Conservation (phyloP, 192 early-diverging fungal species). For the Obelidium mucronatum region DNA sequence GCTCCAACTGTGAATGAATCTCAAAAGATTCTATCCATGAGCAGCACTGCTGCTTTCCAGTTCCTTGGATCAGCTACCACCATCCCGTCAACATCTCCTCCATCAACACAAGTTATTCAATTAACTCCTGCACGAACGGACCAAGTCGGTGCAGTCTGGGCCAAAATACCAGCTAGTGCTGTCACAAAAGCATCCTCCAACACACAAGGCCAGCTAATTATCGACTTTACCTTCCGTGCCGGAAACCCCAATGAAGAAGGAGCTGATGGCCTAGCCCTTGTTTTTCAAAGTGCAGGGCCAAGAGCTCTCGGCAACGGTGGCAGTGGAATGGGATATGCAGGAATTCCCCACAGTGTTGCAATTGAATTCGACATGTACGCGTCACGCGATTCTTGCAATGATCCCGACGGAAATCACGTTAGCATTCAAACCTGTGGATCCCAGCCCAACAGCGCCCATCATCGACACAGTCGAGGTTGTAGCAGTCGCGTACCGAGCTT, state of each 20-base stretch:
- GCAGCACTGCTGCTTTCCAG: too few species aligned
- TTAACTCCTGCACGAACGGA: conserved; percentile 21
- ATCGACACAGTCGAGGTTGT: conserved; percentile 1
- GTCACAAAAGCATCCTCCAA: background rate
- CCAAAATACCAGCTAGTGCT: background rate
- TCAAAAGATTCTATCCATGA: too few species aligned
- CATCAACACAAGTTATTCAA: background rate
- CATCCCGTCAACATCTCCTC: background rate
- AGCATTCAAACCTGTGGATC: conserved; percentile 7
- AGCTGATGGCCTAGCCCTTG: conserved; percentile 31
- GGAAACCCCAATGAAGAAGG: background rate
- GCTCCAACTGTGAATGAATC: too few species aligned
- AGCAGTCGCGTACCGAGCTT: background rate
- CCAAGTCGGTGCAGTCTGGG: conserved; percentile 24
- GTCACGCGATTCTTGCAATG: conserved; percentile 17
- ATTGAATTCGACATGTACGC: conserved; percentile 33
- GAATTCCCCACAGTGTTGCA: conserved; percentile 1
- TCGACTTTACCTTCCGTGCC: conserved; percentile 5
- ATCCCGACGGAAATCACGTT: conserved; percentile 34
- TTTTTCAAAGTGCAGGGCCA: conserved; percentile 9
- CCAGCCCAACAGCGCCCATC: conserved; percentile 10
- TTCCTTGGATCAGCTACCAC: background rate
- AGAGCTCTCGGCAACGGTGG: conserved; percentile 15
- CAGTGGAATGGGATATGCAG: conserved; percentile 26
- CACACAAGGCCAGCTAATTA: background rate